Conservation (phyloP, 257 asterid species). For the Fraxinus cuspidata region DNA sequence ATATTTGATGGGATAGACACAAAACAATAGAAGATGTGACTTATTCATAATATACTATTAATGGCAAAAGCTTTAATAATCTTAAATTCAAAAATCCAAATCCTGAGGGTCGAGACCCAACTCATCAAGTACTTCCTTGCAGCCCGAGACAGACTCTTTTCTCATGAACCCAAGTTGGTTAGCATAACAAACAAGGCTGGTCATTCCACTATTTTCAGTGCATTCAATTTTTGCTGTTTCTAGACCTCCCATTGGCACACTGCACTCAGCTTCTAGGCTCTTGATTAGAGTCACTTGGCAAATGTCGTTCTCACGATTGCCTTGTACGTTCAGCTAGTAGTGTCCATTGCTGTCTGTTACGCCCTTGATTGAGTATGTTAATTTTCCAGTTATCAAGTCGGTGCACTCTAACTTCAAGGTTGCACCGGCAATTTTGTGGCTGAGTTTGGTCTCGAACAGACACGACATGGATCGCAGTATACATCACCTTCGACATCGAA, state of each 20-base stretch:
- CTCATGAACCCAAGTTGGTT: slow-evolving; percentile 46
- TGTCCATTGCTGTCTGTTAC: slow-evolving; percentile 24
- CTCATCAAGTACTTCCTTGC: slow-evolving; percentile 26
- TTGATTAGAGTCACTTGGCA: slow-evolving; percentile 34
- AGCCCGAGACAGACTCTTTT: neutral
- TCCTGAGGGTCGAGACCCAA: slow-evolving; percentile 14
- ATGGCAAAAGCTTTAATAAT: neutral
- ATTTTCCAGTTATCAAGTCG: neutral
- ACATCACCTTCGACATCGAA: too few species aligned
- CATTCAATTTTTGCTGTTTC: slow-evolving; percentile 27
- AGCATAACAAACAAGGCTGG: slow-evolving; percentile 25
- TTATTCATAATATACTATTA: too few species aligned
- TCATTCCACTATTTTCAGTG: slow-evolving; percentile 38
- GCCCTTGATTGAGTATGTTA: slow-evolving; percentile 22
- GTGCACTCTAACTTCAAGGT: slow-evolving; percentile 38
- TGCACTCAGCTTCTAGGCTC: slow-evolving; percentile 39
- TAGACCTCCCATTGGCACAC: neutral
- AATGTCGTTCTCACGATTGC: slow-evolving; percentile 46
- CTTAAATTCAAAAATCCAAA: neutral
- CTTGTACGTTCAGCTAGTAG: slow-evolving; percentile 31
- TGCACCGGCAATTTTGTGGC: neutral
- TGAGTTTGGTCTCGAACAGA: slow-evolving; percentile 31
- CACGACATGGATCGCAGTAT: neutral
- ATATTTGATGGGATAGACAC: neutral
- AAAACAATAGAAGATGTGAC: neutral